phyloP scores from a whole-genome alignment of 78 protist species.

The Bigelowiella natans region DNA sequence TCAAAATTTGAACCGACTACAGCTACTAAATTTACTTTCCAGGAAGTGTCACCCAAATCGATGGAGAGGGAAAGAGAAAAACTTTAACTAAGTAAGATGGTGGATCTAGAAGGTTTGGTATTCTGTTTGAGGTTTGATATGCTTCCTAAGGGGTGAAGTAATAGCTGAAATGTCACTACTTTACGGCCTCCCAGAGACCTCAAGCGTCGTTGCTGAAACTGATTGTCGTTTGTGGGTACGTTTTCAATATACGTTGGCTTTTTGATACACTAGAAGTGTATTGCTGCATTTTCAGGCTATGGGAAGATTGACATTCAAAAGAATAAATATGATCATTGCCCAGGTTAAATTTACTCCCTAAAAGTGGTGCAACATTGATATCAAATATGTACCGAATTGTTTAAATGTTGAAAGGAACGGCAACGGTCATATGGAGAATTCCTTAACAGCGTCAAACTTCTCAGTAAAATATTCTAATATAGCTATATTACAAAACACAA shows the following conservation, averaged over 20 bases:
- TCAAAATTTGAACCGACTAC: too few relatives aligned
- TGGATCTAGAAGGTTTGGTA: not conserved
- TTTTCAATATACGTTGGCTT: not conserved
- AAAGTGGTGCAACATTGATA: not conserved
- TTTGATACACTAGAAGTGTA: not conserved
- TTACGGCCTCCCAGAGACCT: not conserved
- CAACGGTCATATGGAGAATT: not conserved
- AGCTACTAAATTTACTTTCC: too few relatives aligned
- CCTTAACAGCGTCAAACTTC: not conserved
- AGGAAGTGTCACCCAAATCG: not conserved
- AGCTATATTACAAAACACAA: too few relatives aligned
- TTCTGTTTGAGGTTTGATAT: not conserved
- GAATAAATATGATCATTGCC: not conserved
- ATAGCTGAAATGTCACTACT: not conserved
- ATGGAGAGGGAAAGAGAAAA: not conserved
- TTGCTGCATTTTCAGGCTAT: not conserved
- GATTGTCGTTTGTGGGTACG: not conserved
- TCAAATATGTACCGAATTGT: not conserved
- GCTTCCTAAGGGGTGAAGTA: too few relatives aligned
- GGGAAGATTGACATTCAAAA: not conserved
- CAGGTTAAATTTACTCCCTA: not conserved
- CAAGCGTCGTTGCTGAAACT: not conserved
- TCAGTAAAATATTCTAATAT: too few relatives aligned
- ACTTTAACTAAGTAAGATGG: not conserved
- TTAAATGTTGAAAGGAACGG: not conserved